These are phyloP conservation scores for Pythium dissotocum DNA, from an alignment of 352 stramenopile species.

Conservation along the genomic window DNA sequence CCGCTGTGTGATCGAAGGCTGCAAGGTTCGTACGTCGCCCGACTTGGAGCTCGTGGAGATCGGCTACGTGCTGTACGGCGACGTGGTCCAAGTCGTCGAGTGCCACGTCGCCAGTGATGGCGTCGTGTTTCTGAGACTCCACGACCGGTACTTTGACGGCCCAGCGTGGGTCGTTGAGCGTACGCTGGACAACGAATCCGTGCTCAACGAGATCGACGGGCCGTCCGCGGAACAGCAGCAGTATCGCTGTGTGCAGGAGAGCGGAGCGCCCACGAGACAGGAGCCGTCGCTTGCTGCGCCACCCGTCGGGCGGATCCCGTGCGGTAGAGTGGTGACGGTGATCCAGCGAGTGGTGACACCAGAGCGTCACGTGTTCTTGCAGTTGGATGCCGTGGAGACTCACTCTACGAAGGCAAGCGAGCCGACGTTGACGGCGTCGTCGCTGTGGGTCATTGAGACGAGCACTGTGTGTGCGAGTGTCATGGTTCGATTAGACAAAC, in stretches of 20 bases:
- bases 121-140: conserved; percentile 62
- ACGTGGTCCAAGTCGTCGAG: conserved; percentile 73
- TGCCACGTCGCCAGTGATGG: conserved; percentile 42
- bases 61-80: conserved; percentile 73
- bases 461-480: conserved; percentile 78
- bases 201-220: conserved; percentile 61
- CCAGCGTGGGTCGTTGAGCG: conserved; percentile 71
- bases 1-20: conserved; percentile 76
- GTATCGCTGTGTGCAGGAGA: conserved; percentile 76
- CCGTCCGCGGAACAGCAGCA: conserved; percentile 32
- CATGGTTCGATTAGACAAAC: conserved; percentile 39
- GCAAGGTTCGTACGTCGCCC: conserved; percentile 53
- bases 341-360: conserved; percentile 55
- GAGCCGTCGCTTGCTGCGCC: conserved; percentile 59
- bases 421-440: not conserved
- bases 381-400: conserved; percentile 14
- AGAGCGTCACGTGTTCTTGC: conserved; percentile 70
- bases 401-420: not conserved
- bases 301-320: conserved; percentile 60
- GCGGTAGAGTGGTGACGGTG: conserved; percentile 52
- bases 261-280: conserved; percentile 53
- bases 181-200: conserved; percentile 76
- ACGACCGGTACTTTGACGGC: conserved; percentile 72
- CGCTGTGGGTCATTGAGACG: conserved; percentile 74
- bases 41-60: conserved; percentile 65